Percentiles rank a stretch among this genome's conserved stretches.
Evolutionary conservation across 768 basidiomycete species (phyloP).

Genomic region (Lyophyllum shimeji): DNA sequence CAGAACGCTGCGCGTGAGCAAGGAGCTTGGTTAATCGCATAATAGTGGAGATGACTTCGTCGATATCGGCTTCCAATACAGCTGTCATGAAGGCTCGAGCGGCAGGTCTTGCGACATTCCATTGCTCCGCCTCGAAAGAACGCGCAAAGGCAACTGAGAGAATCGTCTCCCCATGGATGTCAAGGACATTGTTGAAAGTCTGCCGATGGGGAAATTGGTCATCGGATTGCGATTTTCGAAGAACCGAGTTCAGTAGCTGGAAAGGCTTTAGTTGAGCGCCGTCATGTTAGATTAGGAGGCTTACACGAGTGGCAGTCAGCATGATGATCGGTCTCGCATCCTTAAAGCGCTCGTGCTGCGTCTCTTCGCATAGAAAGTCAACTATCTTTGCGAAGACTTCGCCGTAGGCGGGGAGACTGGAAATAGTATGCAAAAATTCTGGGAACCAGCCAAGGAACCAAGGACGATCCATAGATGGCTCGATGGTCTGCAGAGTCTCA

Average conservation of each 20-base stretch:
- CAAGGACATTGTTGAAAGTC: constrained; percentile 30
- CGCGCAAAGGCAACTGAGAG: constrained; percentile 36
- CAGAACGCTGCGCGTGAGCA: constrained; percentile 19
- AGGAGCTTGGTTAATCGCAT: constrained; percentile 30
- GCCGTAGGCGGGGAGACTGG: constrained; percentile 45
- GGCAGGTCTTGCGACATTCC: constrained; percentile 32
- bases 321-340: constrained; percentile 60
- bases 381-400: constrained; percentile 72
- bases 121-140: constrained; percentile 30
- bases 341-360: constrained; percentile 75
- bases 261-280: background rate
- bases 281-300: constrained; percentile 22
- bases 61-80: constrained; percentile 31
- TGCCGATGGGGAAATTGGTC: constrained; percentile 18
- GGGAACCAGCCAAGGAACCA: constrained; percentile 66
- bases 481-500: constrained; percentile 39
- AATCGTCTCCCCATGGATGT: constrained; percentile 39
- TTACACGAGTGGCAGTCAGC: constrained; percentile 60
- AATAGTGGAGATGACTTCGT: constrained; percentile 28
- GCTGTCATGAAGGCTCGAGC: constrained; percentile 35
- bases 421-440: constrained; percentile 60
- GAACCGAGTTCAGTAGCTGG: constrained; percentile 32
- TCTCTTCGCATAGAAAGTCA: constrained; percentile 75
- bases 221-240: constrained; percentile 22
- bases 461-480: constrained; percentile 31